Evolutionary conservation across 2,329 filamentous ascomycete species (phyloP), one percentile per base, ranked within the genome.

Genomic region (Pseudopithomyces chartarum): DNA sequence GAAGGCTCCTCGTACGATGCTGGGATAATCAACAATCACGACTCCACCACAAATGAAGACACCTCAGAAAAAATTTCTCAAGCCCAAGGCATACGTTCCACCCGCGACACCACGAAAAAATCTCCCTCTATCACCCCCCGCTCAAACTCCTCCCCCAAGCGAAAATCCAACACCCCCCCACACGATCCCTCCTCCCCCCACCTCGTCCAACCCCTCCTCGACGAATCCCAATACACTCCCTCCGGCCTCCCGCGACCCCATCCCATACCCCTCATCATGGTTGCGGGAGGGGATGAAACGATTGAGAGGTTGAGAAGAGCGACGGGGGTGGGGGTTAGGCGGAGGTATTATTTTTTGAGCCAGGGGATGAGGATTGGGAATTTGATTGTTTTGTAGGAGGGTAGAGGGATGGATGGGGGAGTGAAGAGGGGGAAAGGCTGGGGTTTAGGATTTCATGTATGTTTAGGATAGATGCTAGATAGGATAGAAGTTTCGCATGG

Each of bases 201-300:
- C 4, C 75, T 87, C 8, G 79, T 85, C 23, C 80, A 87, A 34
- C 95, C 95, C 1, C 76, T 95, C 46, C 81, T 99, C 3, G 91
- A 96, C 50, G 84, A 89, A 61, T 78, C 81, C 49, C 94, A 97
- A 78, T 77, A 81, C 47, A 92, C 90, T 2, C 86, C 88, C 0
- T 84, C 81, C 3, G 92, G 92, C 0, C 79, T 92, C 50, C 81
- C 83, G 52, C 80, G 92, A 11, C 84, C 87, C 40, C 83, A 92
- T 66, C 88, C 88, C 2, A 88, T 98, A 36, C 86, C 90, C 12
- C 87, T 97, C 85, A 83, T 96, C 38, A 90, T 98, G 85, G 85
- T 96, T 1, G 58, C 86, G 0, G 92, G 90, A 0, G 89, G 88
- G 0, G 81, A 87, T 10, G 81, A 83, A 55, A 85, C 85, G 11